Conservation (phyloP, 148 eudicot genomes). For the Oxyria digyna region DNA sequence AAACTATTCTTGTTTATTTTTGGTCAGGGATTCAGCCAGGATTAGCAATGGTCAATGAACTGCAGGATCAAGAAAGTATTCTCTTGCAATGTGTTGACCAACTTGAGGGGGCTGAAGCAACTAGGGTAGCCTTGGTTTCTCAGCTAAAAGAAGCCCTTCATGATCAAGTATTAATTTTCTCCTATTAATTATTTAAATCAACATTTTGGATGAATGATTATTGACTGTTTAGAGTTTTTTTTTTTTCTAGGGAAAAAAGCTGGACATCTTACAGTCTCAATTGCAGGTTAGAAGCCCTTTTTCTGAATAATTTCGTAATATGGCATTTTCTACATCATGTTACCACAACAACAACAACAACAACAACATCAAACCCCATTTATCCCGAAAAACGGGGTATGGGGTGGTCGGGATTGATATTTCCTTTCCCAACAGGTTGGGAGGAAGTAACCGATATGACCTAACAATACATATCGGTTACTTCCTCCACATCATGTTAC, state of each 20-base stretch:
- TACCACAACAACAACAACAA: no score
- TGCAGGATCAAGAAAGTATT: constrained; percentile 61
- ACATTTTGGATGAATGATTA: not conserved
- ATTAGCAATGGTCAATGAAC: constrained; percentile 37
- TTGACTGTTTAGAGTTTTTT: not conserved
- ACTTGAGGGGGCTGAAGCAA: constrained; percentile 64
- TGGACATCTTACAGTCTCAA: constrained; percentile 42
- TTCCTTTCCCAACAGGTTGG: no score
- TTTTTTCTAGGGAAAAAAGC: constrained; percentile 64
- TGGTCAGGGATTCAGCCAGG: constrained; percentile 45
- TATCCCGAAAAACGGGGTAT: no score
- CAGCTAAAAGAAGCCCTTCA: constrained; percentile 71
- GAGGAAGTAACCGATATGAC: no score
- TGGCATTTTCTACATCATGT: not conserved
- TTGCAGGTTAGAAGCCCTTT: constrained; percentile 40
- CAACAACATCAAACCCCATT: no score
- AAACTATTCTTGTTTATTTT: constrained; percentile 6
- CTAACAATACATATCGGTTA: no score
- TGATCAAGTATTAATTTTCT: constrained; percentile 50
- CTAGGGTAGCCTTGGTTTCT: constrained; percentile 46
- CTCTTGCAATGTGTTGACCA: constrained; percentile 54
- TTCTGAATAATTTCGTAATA: not conserved
- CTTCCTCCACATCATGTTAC: no score
- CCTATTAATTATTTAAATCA: not conserved
- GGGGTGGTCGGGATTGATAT: no score